Percentiles rank a stretch among this genome's conserved stretches.
These are phyloP conservation scores for Monosporascus sp. DNA, from an alignment of 2,329 filamentous ascomycete genomes.

Conservation along the genomic window DNA sequence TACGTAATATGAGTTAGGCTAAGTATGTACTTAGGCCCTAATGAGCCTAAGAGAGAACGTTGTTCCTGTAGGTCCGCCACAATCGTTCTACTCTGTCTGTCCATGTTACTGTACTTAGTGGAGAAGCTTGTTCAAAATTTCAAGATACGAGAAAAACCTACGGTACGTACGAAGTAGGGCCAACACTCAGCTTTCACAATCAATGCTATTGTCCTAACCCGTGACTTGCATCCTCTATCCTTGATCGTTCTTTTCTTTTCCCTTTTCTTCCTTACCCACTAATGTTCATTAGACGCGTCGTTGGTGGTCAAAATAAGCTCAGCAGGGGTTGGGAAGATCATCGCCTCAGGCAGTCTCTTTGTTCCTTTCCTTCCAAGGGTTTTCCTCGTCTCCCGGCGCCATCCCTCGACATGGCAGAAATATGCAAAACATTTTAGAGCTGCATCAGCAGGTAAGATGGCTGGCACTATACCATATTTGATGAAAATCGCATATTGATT, in stretches of 20 bases:
- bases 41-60: no score
- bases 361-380: not conserved
- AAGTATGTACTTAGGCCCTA: not conserved
- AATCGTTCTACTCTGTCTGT: no score
- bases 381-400: not conserved
- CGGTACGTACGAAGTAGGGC: no score
- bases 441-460: not conserved
- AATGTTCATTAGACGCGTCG: not conserved
- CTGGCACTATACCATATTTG: no score
- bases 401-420: not conserved
- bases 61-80: no score
- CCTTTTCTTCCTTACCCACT: no score
- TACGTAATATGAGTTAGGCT: not conserved
- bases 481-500: no score
- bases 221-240: not conserved
- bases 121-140: no score
- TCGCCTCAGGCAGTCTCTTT: not conserved
- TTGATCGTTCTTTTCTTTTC: not conserved
- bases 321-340: not conserved
- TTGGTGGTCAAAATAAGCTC: not conserved
- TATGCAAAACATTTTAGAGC: not conserved
- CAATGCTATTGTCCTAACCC: no score
- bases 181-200: no score
- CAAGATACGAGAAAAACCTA: no score
- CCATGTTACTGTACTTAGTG: not conserved